A percentile compares a stretch with the other conserved stretches of the same genome.
phyloP scores from a whole-genome alignment of 1,139 yeast genomes.

The Lipomyces yarrowii region DNA sequence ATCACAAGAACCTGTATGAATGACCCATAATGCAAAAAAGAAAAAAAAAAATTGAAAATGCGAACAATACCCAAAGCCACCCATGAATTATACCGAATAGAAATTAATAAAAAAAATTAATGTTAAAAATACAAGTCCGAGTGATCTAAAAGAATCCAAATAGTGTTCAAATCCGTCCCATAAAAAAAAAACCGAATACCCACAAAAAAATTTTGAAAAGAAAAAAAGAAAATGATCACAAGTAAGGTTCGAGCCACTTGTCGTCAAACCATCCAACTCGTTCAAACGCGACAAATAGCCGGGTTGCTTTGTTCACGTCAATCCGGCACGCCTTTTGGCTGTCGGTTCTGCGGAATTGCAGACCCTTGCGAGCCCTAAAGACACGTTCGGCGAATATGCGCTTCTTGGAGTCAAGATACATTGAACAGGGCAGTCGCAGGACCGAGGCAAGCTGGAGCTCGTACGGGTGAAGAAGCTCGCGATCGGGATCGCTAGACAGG shows the following conservation, averaged over 20 bases:
- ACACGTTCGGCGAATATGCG: slow-evolving; percentile 89
- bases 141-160: slow-evolving; percentile 7
- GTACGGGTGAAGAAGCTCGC: slow-evolving; percentile 79
- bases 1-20: not conserved
- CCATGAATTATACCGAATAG: slow-evolving; percentile 3
- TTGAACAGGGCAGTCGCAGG: slow-evolving; percentile 82
- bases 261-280: slow-evolving; percentile 95
- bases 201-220: not conserved
- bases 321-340: slow-evolving; percentile 97
- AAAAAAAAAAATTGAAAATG: slow-evolving; percentile 9
- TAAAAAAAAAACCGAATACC: not conserved
- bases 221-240: slow-evolving; percentile 36
- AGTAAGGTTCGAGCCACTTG: slow-evolving; percentile 61
- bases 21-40: slow-evolving; percentile 4
- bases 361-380: slow-evolving; percentile 66
- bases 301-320: slow-evolving; percentile 93
- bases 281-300: slow-evolving; percentile 90
- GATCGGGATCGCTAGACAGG: slow-evolving; percentile 72
- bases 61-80: slow-evolving; percentile 8
- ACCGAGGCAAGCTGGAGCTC: slow-evolving; percentile 86
- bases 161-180: slow-evolving; percentile 1
- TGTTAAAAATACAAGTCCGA: slow-evolving; percentile 5
- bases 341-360: slow-evolving; percentile 94
- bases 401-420: slow-evolving; percentile 89
- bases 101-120: slow-evolving; percentile 10